Evolutionary conservation across 805 yeast species (phyloP).

Genomic region (Nakazawaea ernobii): DNA sequence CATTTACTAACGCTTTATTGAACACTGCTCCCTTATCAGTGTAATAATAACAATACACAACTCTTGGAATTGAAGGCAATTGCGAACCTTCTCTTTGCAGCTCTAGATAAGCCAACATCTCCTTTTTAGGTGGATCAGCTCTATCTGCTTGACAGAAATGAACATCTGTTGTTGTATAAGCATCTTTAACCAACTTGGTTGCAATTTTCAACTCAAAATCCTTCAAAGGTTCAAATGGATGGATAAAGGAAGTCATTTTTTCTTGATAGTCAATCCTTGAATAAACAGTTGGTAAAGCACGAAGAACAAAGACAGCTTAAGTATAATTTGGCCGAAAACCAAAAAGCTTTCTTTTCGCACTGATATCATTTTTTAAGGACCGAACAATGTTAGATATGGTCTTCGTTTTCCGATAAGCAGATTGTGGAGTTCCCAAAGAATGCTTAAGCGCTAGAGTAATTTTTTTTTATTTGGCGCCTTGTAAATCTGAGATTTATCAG

Average conservation of each 20-base stretch:
- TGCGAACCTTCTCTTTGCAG: constrained; percentile 53
- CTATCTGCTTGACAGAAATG: constrained; percentile 66
- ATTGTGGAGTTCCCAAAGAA: no score
- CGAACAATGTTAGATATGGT: no score
- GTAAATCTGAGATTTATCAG: no score
- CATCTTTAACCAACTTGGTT: constrained; percentile 54
- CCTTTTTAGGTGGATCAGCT: constrained; percentile 74
- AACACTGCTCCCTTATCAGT: constrained; percentile 39
- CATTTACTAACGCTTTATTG: constrained; percentile 69
- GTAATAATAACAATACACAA: constrained; percentile 65
- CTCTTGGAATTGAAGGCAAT: constrained; percentile 60
- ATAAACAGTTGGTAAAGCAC: neutral
- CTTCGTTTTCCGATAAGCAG: no score
- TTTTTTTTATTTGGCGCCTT: no score
- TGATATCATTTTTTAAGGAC: no score
- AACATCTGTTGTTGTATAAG: constrained; percentile 45
- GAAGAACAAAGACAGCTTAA: neutral
- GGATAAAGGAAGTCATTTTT: constrained; percentile 20
- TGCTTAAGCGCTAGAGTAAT: no score
- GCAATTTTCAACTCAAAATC: constrained; percentile 56
- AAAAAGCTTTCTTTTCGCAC: no score
- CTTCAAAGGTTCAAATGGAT: constrained; percentile 56
- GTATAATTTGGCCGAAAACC: neutral
- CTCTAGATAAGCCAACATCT: constrained; percentile 60
- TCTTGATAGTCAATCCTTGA: neutral